Conservation (phyloP, 2,329 filamentous ascomycete species). For the Sporothrix curviconia region DNA sequence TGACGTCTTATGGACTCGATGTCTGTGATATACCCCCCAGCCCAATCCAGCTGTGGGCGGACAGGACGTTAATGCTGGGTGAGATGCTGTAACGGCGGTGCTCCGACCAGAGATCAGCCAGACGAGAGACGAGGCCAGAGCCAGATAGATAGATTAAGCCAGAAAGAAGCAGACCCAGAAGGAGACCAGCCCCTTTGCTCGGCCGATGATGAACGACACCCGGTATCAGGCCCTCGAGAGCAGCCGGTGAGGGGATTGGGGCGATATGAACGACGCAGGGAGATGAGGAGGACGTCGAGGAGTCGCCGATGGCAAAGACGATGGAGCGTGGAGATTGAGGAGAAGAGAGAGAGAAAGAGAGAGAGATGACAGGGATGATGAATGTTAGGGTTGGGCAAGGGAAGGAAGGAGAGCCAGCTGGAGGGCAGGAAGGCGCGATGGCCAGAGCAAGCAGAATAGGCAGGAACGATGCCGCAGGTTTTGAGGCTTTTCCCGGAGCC, state of each 20-base stretch:
- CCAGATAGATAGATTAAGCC: neutral
- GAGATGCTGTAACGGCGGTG: conserved; percentile 6
- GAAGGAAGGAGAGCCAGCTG: neutral
- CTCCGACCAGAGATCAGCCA: neutral
- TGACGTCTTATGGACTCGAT: neutral
- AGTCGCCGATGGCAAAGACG: neutral
- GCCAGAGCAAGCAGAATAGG: neutral
- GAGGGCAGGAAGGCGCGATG: neutral
- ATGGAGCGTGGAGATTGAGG: neutral
- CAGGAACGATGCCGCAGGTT: neutral
- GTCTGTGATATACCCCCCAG: conserved; percentile 7
- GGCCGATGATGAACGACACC: neutral
- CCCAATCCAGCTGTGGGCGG: conserved; percentile 1
- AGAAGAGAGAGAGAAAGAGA: neutral
- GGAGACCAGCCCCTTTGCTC: neutral
- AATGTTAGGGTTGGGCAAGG: neutral
- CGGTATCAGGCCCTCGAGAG: neutral
- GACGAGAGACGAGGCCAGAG: neutral
- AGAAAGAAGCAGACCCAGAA: no score
- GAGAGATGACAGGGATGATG: neutral
- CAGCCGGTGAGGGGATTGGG: neutral
- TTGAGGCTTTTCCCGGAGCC: neutral
- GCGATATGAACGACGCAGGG: neutral
- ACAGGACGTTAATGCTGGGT: neutral
- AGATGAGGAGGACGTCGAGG: neutral